These are phyloP conservation scores for Leersia perrieri DNA, from an alignment of 176 grass and related monocot species.

Conservation along the genomic window DNA sequence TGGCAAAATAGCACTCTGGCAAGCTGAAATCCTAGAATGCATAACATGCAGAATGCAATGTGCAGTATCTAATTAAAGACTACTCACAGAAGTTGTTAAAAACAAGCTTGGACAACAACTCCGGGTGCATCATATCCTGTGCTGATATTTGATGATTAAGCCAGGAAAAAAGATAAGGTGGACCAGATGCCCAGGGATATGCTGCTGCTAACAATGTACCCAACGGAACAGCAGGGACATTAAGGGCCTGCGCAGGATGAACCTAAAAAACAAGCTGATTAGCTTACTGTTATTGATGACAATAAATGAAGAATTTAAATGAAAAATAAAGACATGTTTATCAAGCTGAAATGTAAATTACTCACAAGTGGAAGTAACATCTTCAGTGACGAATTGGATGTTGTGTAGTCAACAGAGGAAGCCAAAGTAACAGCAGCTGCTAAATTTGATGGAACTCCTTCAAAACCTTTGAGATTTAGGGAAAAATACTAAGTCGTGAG, in stretches of 20 bases:
- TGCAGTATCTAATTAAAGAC: background rate
- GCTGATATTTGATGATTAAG: slow-evolving; percentile 80
- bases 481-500: slow-evolving; percentile 20
- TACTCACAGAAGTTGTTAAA: slow-evolving; percentile 84
- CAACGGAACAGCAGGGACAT: slow-evolving; percentile 71
- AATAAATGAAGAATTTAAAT: slow-evolving; percentile 5
- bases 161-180: slow-evolving; percentile 74
- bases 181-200: slow-evolving; percentile 63
- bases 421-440: slow-evolving; percentile 71
- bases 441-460: slow-evolving; percentile 46
- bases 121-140: slow-evolving; percentile 84
- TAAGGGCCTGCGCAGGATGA: slow-evolving; percentile 71
- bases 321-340: background rate
- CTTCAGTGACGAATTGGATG: slow-evolving; percentile 77
- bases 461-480: slow-evolving; percentile 38
- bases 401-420: slow-evolving; percentile 83
- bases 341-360: slow-evolving; percentile 13
- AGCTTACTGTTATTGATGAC: background rate
- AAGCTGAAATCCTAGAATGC: background rate
- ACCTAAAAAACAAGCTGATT: slow-evolving; percentile 39
- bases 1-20: background rate
- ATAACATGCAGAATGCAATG: background rate
- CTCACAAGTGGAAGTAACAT: slow-evolving; percentile 79
- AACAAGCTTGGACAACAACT: slow-evolving; percentile 70
- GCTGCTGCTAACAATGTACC: slow-evolving; percentile 70